phyloP scores from a whole-genome alignment of 2,329 filamentous ascomycete species.

The Chrysoporthe austroafricana region DNA sequence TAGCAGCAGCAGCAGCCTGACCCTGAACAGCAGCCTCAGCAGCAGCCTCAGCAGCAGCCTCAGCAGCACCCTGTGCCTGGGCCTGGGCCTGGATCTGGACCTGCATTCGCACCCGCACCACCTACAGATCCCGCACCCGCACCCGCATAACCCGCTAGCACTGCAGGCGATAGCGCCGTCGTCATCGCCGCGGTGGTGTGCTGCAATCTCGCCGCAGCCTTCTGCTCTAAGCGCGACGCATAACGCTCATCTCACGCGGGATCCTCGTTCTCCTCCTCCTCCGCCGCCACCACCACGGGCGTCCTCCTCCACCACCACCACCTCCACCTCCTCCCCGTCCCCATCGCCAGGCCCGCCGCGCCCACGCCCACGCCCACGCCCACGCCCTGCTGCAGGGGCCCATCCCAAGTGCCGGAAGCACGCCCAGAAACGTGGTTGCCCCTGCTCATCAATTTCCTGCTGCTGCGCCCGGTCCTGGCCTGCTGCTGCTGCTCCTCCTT shows the following conservation, averaged over 20 bases:
- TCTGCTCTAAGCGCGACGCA: neutral
- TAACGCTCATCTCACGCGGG: constrained; percentile 5
- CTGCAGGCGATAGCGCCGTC: neutral
- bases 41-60: neutral
- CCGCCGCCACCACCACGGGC: neutral
- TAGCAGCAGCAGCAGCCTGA: neutral
- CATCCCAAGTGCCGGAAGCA: constrained; percentile 16
- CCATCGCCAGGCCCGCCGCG: neutral
- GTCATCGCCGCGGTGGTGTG: neutral
- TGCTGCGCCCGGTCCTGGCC: neutral
- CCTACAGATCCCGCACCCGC: neutral
- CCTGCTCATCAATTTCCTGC: constrained; percentile 24
- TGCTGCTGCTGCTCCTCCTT: neutral
- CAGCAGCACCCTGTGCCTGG: neutral
- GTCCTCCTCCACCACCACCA: neutral
- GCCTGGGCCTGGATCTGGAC: neutral
- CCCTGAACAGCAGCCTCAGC: neutral
- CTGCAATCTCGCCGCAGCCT: neutral
- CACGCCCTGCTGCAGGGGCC: constrained; percentile 5
- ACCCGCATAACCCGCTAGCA: neutral
- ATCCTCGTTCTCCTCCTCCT: neutral
- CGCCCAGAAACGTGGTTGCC: constrained; percentile 16
- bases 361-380: constrained; percentile 16
- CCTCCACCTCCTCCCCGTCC: neutral
- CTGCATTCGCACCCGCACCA: neutral